Base-by-base conservation (phyloP, 2,329 filamentous ascomycete species). In the Stachybotrys chlorohalonatus region DNA sequence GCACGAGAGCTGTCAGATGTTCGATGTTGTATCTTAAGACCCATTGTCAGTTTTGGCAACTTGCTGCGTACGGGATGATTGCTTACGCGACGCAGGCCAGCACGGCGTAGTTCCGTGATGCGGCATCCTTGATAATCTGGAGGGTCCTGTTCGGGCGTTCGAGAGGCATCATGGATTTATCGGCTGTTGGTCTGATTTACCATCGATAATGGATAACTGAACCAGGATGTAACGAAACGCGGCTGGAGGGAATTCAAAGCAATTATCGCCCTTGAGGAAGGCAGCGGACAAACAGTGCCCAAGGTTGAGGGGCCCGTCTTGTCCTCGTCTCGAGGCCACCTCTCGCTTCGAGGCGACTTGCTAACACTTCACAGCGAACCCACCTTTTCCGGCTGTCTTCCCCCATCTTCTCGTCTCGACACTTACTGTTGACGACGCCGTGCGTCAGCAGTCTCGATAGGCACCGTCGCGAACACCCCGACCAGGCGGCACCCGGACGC, bases 21-120 rank as follows among this genome's bases (percentile, higher is more conserved):
- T 90, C 86, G 56, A 89, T 73, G 64, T 89, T 87, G 75, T 89
- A 6, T 80, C 84, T 60, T 39, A 82, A 86, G 49, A 47, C 24
- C 7, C 46, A 47, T 36, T 32, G 31, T 32, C 17, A 32, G 30
- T 36, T 11, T 30, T 3, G 48, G n/a, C 8, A 5, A 30, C 8
- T 50, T 50, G 2, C 2, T 11, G 13, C 9, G 13, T 31, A 9
- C 7, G 5, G 5, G 9, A 3, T 30, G 9, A 13, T 5, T 15
- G 32, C 49, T 36, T 31, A 51, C 49, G 66, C 74, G 71, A 84
- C 68, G 66, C 78, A 58, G 68, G 76, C 62, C 30, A 73, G 62
- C 39, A 85, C 75, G 56, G 77, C 82, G 62, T 85, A 85, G n/a
- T 36, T 36, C 31, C 31, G 31, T 31, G 31, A 16, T 8, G 24